These are phyloP conservation scores for Collariella sp. DNA, from an alignment of 495 filamentous ascomycete genomes.

Conservation along the genomic window DNA sequence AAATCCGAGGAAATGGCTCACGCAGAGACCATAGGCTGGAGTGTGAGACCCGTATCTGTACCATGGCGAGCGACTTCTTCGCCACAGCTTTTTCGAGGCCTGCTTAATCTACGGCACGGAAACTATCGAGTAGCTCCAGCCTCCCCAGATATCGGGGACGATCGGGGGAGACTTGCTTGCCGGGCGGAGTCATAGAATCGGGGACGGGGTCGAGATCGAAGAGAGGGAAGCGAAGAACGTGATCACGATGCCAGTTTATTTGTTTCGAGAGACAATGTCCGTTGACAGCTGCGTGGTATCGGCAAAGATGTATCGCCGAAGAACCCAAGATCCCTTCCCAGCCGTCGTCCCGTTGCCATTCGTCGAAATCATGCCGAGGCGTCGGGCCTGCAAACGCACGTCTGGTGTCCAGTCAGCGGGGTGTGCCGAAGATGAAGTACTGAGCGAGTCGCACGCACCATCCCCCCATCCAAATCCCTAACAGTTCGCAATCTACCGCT, in stretches of 20 bases:
- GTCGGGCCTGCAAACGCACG: slow-evolving; percentile 22
- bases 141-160: slow-evolving; percentile 42
- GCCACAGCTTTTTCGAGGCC: slow-evolving; percentile 84
- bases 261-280: slow-evolving; percentile 28
- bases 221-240: slow-evolving; percentile 1
- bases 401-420: slow-evolving; percentile 9
- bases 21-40: too few relatives aligned
- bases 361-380: slow-evolving; percentile 17
- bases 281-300: slow-evolving; percentile 27
- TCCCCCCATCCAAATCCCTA: slow-evolving; percentile 15
- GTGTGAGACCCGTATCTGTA: slow-evolving; percentile 97
- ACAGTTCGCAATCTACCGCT: slow-evolving; percentile 48
- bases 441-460: slow-evolving; percentile 14
- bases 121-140: slow-evolving; percentile 48
- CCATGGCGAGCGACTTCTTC: slow-evolving; percentile 62
- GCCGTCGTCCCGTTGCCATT: slow-evolving; percentile 22
- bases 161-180: slow-evolving; percentile 43
- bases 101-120: slow-evolving; percentile 47
- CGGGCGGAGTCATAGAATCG: slow-evolving; percentile 21
- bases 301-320: slow-evolving; percentile 20
- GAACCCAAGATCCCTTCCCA: slow-evolving; percentile 19
- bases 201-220: not conserved
- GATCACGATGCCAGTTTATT: slow-evolving; percentile 31
- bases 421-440: not conserved
- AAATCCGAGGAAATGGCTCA: too few relatives aligned